phyloP scores from a whole-genome alignment of 371 early-diverging fungal species.

The Nematocida parisii region DNA sequence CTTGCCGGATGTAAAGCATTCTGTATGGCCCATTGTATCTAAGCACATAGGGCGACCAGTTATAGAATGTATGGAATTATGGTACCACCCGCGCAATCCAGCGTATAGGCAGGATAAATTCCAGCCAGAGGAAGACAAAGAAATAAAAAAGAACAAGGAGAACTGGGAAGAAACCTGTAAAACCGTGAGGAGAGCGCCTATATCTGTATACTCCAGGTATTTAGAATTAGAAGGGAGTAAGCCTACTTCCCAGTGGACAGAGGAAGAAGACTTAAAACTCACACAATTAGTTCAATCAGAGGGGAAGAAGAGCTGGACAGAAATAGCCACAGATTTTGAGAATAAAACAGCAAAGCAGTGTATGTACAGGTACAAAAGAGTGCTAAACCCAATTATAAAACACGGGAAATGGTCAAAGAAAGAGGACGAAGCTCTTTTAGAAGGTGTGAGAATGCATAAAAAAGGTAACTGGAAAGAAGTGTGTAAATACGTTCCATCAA shows the following conservation, averaged over 20 bases:
- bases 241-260: slow-evolving; percentile 76
- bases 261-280: slow-evolving; percentile 74
- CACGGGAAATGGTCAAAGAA: slow-evolving; percentile 70
- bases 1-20: background rate
- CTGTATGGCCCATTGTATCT: slow-evolving; percentile 3
- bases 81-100: slow-evolving; percentile 44
- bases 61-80: slow-evolving; percentile 32
- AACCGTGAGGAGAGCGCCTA: slow-evolving; percentile 42
- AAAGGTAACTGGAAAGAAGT: slow-evolving; percentile 53
- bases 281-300: slow-evolving; percentile 77
- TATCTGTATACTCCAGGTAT: slow-evolving; percentile 40
- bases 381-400: slow-evolving; percentile 75
- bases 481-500: slow-evolving; percentile 18
- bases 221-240: slow-evolving; percentile 21
- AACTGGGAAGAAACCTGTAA: slow-evolving; percentile 46
- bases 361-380: slow-evolving; percentile 75
- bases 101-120: slow-evolving; percentile 8
- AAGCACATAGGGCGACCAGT: background rate
- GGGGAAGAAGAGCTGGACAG: slow-evolving; percentile 70
- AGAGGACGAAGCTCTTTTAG: slow-evolving; percentile 44
- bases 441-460: slow-evolving; percentile 23
- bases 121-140: slow-evolving; percentile 22
- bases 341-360: slow-evolving; percentile 72
- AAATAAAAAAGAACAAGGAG: slow-evolving; percentile 24
- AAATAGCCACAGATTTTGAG: slow-evolving; percentile 38